Evolutionary conservation across 2,329 filamentous ascomycete genomes (phyloP), one percentile per base, ranked within the genome.

Genomic region (Ophiostoma novo-ulmi): DNA sequence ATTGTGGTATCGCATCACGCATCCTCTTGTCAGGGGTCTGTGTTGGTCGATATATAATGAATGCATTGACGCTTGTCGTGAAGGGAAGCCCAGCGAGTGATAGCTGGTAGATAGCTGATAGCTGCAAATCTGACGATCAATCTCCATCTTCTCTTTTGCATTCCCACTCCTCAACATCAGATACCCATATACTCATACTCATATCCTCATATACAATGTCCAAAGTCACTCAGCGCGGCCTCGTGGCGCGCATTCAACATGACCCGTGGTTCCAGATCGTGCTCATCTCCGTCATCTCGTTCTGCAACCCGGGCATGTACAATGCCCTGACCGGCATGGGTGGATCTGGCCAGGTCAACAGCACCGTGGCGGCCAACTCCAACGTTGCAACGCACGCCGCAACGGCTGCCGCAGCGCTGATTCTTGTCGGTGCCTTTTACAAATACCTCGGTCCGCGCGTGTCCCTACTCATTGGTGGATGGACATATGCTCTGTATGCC

Each of bases 401-500:
- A 48, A 86, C 86, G 75, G 82, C 82, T 65, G 78, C 83, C 11
- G 55, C 69, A 0, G 71, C 71, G 14, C 66, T 72, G 11, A 39
- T 68, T 5, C 69, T 72, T 1, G 71, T 80, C 74, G 90, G 90
- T 71, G 94, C 90, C 69, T 85, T 72, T 8, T 89, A 90, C 80
- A 94, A 94, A 81, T 86, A 86, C 74, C 82, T 93, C 68, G 91
- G 91, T 71, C 85, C 93, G 73, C 87, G 86, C 75, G 77, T 84
- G 63, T 89, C 91, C 20, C 81, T 94, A 68, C 84, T 87, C 5
- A 84, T 94, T 74, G 91, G 91, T 73, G 91, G 91, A 20, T 79
- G 93, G 70, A 91, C 91, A 68, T 94, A 94, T 81, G 88, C 85
- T 76, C 81, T 94, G 78, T 93, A 94, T 77, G 85, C 90, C 58